Base-by-base conservation (phyloP, 164 flowering plant genomes). In the Dillenia suffruticosa region DNA sequence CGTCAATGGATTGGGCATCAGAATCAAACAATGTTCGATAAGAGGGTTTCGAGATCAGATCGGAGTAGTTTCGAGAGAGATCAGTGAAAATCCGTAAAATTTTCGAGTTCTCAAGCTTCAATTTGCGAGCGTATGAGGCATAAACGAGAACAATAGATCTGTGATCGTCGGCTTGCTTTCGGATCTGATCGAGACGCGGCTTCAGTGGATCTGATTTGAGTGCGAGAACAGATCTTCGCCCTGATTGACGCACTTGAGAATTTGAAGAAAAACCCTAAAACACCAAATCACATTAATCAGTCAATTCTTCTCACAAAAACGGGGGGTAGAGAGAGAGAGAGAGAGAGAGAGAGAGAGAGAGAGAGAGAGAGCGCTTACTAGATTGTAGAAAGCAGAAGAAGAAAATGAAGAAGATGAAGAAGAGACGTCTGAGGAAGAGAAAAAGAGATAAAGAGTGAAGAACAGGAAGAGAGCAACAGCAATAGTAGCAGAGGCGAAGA, bases 161-260 rank as follows among this genome's bases (percentile, higher is more conserved):
- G 68, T 82, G 82, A 64, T 82, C 81, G 9, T 82, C 84, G 1
- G 81, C 85, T 68, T 83, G 88, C 63, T 83, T 83, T 43, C 79
- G 70, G 70, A 83, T 72, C 79, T 81, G 88, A 70, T 79, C 82
- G 22, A 77, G 54, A 8, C 82, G 70, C 5, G 82, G 81, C 76
- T 83, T 83, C 19, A 81, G 70, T 7, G 88, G 88, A 74, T 81
- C 85, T 14, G 83, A 73, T 61, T 83, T 83, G 11, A 76, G 54
- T 6, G 82, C 83, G 43, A 83, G 76, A 6, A 83, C 63, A 10
- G 81, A 70, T 59, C 88, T 68, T 62, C 88, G 26, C 19, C 61
- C 46, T 5, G 72, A 67, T 61, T 72, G 72, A 16, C 69, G n/a
- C 26, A 69, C 72, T 59, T 62, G 24, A 6, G 60, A 49, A 54